These are phyloP conservation scores for Gymnopilus dilepis DNA, from an alignment of 768 basidiomycete species.

Conservation along the genomic window DNA sequence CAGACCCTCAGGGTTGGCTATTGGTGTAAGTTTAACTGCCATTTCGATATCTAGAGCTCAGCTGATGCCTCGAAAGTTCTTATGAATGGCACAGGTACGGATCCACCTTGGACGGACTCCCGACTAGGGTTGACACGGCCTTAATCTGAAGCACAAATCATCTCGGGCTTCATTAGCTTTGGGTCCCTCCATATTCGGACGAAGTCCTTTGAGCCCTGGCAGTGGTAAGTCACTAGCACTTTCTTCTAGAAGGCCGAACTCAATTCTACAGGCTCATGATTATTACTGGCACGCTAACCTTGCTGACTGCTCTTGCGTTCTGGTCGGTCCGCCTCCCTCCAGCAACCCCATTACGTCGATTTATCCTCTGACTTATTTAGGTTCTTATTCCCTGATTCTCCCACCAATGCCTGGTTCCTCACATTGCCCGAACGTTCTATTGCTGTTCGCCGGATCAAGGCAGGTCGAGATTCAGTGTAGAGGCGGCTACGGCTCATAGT, in stretches of 20 bases:
- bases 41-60: neutral
- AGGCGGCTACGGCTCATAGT: neutral
- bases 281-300: slow-evolving; percentile 66
- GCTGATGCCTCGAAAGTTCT: slow-evolving; percentile 45
- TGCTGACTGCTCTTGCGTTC: slow-evolving; percentile 55
- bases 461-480: slow-evolving; percentile 23
- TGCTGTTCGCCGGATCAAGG: slow-evolving; percentile 72
- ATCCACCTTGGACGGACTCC: too few species aligned
- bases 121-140: slow-evolving; percentile 6
- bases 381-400: slow-evolving; percentile 77
- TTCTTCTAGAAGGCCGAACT: neutral
- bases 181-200: slow-evolving; percentile 68
- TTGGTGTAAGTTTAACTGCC: slow-evolving; percentile 69
- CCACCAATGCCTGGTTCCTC: slow-evolving; percentile 77
- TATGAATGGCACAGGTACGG: slow-evolving; percentile 74
- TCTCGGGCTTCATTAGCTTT: slow-evolving; percentile 71
- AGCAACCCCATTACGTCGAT: neutral
- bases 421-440: slow-evolving; percentile 63
- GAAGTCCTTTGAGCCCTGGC: slow-evolving; percentile 66
- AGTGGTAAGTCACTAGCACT: slow-evolving; percentile 51
- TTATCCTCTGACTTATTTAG: slow-evolving; percentile 32
- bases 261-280: slow-evolving; percentile 60
- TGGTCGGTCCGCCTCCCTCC: slow-evolving; percentile 45
- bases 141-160: slow-evolving; percentile 63
- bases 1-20: slow-evolving; percentile 74